Conservation (phyloP, 202 grass and related monocot species). For the Eragrostis tef region DNA sequence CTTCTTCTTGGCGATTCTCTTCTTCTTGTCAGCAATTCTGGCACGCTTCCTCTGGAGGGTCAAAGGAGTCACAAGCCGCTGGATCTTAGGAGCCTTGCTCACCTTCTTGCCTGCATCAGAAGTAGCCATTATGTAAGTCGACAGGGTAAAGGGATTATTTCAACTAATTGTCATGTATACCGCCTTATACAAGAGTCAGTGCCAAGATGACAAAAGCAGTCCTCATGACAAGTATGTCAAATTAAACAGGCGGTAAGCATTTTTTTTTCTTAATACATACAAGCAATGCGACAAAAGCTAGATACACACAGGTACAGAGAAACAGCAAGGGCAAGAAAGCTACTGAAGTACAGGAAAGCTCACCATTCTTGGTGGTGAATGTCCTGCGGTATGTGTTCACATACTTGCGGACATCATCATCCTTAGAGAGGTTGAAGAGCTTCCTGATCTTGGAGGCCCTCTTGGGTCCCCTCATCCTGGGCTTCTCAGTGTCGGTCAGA, state of each 20-base stretch:
- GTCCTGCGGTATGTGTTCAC: constrained; percentile 90
- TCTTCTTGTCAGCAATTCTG: constrained; percentile 89
- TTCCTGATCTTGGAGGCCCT: constrained; percentile 92
- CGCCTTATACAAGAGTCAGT: too few species aligned
- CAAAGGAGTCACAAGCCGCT: constrained; percentile 79
- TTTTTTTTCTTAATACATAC: too few species aligned
- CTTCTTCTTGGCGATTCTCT: constrained; percentile 80
- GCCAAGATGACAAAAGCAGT: not conserved
- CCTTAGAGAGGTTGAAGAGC: constrained; percentile 81
- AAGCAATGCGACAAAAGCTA: too few species aligned
- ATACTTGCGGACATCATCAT: constrained; percentile 89
- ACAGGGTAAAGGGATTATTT: too few species aligned
- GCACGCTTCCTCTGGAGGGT: constrained; percentile 80
- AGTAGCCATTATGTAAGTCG: not conserved
- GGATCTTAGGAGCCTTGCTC: constrained; percentile 96
- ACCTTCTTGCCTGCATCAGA: constrained; percentile 67
- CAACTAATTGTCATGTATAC: not conserved
- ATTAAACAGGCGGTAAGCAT: not conserved
- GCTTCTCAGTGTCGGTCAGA: constrained; percentile 81
- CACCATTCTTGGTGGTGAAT: constrained; percentile 78
- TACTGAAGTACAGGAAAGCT: not conserved
- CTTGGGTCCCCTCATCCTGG: constrained; percentile 92
- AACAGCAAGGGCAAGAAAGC: not conserved
- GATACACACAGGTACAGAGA: too few species aligned
- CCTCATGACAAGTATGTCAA: too few species aligned